Evolutionary conservation across 345 rosid species (phyloP).

Genomic region (Viola odorata): DNA sequence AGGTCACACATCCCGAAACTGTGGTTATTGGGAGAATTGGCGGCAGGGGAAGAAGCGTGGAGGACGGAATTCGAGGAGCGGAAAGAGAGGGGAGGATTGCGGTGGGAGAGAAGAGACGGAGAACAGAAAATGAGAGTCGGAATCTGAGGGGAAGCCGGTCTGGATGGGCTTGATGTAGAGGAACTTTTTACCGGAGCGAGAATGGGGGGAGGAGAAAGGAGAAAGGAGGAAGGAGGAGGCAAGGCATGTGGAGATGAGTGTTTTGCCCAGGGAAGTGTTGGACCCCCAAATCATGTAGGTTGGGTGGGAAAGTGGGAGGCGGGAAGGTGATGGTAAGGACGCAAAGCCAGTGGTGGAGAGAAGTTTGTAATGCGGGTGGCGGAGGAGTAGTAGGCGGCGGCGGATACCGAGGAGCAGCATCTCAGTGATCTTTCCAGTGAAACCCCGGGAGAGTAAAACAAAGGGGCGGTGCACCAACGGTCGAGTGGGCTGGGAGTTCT

Average conservation of each 20-base stretch:
- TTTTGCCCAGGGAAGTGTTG: constrained; percentile 91
- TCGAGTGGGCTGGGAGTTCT: too few species aligned
- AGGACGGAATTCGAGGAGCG: constrained; percentile 54
- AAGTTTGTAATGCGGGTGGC: constrained; percentile 4
- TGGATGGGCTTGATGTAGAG: constrained; percentile 81
- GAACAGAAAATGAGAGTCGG: constrained; percentile 79
- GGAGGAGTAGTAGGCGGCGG: too few species aligned
- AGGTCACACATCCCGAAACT: constrained; percentile 40
- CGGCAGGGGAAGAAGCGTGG: constrained; percentile 51
- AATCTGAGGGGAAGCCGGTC: constrained; percentile 88
- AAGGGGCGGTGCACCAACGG: too few species aligned
- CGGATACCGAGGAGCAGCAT: too few species aligned
- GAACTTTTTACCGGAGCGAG: constrained; percentile 27
- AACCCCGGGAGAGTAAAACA: too few species aligned
- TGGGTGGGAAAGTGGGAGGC: constrained; percentile 59
- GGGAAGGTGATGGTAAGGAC: background rate
- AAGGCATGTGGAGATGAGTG: constrained; percentile 88
- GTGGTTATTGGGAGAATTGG: constrained; percentile 21
- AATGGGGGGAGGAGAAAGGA: constrained; percentile 18
- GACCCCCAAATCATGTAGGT: constrained; percentile 71
- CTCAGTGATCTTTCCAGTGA: too few species aligned
- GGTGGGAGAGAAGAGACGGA: constrained; percentile 57
- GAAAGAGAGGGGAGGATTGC: constrained; percentile 31
- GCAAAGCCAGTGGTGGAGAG: constrained; percentile 1
- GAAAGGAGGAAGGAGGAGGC: constrained; percentile 78